Evolutionary conservation across 2,329 filamentous ascomycete genomes (phyloP), one percentile per base, ranked within the genome.

Genomic region (Metarhizium guizhouense): DNA sequence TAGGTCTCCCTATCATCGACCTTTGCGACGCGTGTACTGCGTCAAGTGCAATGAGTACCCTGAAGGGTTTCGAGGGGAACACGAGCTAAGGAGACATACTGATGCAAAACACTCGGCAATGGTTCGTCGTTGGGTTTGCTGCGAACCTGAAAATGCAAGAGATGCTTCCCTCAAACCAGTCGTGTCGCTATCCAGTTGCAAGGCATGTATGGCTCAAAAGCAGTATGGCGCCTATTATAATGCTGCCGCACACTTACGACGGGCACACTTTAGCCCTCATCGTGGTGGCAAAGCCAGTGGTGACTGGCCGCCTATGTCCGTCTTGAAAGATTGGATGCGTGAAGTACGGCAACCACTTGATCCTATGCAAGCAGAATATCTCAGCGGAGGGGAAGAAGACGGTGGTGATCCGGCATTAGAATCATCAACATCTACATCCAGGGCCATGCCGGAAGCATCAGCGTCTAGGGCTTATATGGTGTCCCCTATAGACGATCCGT

Each of bases 1-100:
- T 40, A 67, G 64, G 20, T 68, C 75, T 1, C 70, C 76, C 0
- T 80, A 80, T 56, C 78, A 79, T 57, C 72, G 78, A 25, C 81
- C 83, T 29, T 80, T 90, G 53, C 81, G 84, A 29, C 88, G 90
- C 61, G 86, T 91, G 52, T 85, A 83, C 66, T 96, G 92, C 70
- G 75, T 77, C 18, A 82, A 87, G 62, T 96, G 92, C 74, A 84
- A 86, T 61, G 88, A 90, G 64, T 85, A 93, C 58, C 88, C 88
- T 3, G 86, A 91, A 58, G 91, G 92, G 5, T 96, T 96, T 69
- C 86, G 92, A 49, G 92, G 92, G 56, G 90, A 95, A 55, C 92
- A 96, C 69, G 92, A 96, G 69, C 77, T 91, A 51, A 78, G 86
- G 55, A 79, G 88, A 56, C 88, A 92, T 67, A 76, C 73, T 18